A percentile compares a stretch with the other conserved stretches of the same genome.
phyloP scores from a whole-genome alignment of 75 land plant genomes.

The Pseudotsuga menziesii region DNA sequence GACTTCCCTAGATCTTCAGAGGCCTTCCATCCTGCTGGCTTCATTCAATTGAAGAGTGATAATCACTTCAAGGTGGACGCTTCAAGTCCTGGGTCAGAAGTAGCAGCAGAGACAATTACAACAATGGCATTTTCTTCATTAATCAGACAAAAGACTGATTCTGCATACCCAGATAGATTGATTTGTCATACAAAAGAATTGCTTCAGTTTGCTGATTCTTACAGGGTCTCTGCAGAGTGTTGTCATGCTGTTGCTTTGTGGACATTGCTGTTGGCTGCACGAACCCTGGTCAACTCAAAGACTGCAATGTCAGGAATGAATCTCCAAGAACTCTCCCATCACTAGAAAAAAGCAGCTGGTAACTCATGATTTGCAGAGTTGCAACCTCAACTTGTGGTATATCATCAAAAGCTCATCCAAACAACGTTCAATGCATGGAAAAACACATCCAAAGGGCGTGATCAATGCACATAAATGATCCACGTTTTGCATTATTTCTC shows the following conservation, averaged over 20 bases:
- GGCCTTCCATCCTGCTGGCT: slow-evolving; percentile 18
- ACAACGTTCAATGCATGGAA: too few species aligned
- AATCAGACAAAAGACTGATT: slow-evolving; percentile 53
- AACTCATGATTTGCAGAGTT: too few species aligned
- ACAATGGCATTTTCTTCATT: slow-evolving; percentile 93
- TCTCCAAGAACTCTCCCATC: too few species aligned
- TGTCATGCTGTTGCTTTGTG: slow-evolving; percentile 21
- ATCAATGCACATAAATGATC: too few species aligned
- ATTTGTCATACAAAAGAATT: slow-evolving; percentile 73
- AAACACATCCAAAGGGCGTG: too few species aligned
- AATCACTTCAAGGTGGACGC: slow-evolving; percentile 45
- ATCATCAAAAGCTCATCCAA: too few species aligned
- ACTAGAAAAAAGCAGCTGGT: too few species aligned
- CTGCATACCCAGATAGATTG: slow-evolving; percentile 62
- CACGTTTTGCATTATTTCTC: too few species aligned
- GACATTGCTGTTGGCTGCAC: too few species aligned
- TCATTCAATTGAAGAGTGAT: slow-evolving; percentile 14
- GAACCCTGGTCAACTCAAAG: too few species aligned
- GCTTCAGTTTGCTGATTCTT: slow-evolving; percentile 68
- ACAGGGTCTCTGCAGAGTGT: slow-evolving; percentile 28
- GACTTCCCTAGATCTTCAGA: slow-evolving; percentile 21
- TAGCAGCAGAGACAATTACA: slow-evolving; percentile 81
- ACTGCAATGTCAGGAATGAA: too few species aligned
- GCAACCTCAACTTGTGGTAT: too few species aligned
- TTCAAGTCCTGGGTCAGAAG: slow-evolving; percentile 65